These are phyloP conservation scores for Xylariomycetidae sp. DNA, from an alignment of 2,329 filamentous ascomycete species.

Conservation along the genomic window DNA sequence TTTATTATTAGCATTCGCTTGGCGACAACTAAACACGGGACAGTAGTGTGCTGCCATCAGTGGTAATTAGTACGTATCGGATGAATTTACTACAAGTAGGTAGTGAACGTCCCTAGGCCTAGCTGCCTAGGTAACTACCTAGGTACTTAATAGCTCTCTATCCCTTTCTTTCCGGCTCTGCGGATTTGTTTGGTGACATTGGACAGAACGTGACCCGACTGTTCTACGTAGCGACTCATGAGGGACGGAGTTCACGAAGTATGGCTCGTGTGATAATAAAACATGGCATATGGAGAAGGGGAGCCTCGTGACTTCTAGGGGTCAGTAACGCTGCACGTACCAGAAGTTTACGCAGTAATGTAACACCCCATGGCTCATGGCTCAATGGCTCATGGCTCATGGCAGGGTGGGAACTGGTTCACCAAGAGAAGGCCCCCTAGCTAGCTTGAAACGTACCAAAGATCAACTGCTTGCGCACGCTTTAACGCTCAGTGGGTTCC, in stretches of 20 bases:
- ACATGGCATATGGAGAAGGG: slow-evolving; percentile 24
- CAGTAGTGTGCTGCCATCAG: not conserved
- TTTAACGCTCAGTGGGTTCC: slow-evolving; percentile 13
- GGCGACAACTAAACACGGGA: too few species aligned
- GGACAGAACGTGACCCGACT: slow-evolving; percentile 15
- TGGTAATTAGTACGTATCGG: not conserved
- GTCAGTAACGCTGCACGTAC: slow-evolving; percentile 7
- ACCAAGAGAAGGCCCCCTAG: too few species aligned
- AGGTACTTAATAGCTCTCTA: too few species aligned
- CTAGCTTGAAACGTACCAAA: slow-evolving; percentile 28
- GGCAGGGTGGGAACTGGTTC: not conserved
- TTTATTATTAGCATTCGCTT: too few species aligned
- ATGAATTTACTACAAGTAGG: not conserved
- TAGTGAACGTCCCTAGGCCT: not conserved
- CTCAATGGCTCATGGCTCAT: not conserved
- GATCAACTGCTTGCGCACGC: slow-evolving; percentile 19
- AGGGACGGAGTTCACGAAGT: too few species aligned
- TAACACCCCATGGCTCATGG: not conserved
- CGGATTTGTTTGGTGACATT: not conserved
- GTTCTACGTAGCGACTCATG: slow-evolving; percentile 9
- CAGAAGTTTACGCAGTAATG: not conserved
- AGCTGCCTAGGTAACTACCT: too few species aligned
- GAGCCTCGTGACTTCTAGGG: slow-evolving; percentile 20
- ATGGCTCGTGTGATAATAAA: too few species aligned
- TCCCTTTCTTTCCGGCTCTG: too few species aligned